Percentiles rank a stretch among this genome's conserved stretches.
These are phyloP conservation scores for Aeminium ludgeri DNA, from an alignment of 495 filamentous ascomycete species.

Conservation along the genomic window DNA sequence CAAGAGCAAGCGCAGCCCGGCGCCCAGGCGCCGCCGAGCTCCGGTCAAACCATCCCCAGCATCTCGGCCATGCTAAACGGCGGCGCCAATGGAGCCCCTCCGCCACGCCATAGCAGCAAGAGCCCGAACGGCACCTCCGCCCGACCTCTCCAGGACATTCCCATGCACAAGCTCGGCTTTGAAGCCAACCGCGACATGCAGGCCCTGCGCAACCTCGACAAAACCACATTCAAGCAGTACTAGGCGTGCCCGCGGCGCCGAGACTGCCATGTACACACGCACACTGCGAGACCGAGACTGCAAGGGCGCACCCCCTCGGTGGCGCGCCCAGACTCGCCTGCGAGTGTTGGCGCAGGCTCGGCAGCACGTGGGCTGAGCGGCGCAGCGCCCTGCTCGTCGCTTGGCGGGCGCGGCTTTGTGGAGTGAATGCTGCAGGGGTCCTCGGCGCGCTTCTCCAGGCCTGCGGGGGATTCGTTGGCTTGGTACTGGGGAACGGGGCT, in stretches of 20 bases:
- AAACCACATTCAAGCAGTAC: conserved; percentile 15
- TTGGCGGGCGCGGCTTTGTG: too few species aligned
- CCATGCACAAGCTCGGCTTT: conserved; percentile 16
- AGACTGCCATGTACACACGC: too few species aligned
- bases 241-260: not conserved
- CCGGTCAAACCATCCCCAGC: conserved; percentile 23
- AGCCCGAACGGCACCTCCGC: conserved; percentile 8
- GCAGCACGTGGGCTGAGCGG: too few species aligned
- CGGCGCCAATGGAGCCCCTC: conserved; percentile 7
- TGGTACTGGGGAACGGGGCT: too few species aligned
- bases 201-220: conserved; percentile 15
- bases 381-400: too few species aligned
- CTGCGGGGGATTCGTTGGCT: too few species aligned
- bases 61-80: conserved; percentile 24
- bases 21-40: not conserved
- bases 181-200: conserved; percentile 14
- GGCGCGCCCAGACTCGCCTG: too few species aligned
- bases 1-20: conserved; percentile 15
- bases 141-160: conserved; percentile 13
- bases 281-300: too few species aligned
- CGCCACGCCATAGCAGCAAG: conserved; percentile 11
- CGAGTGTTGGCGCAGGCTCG: too few species aligned
- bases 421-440: too few species aligned
- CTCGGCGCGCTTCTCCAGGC: too few species aligned
- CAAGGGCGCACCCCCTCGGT: too few species aligned